Evolutionary conservation across 179 eudicot genomes (phyloP).

Genomic region (Silene noctiflora): DNA sequence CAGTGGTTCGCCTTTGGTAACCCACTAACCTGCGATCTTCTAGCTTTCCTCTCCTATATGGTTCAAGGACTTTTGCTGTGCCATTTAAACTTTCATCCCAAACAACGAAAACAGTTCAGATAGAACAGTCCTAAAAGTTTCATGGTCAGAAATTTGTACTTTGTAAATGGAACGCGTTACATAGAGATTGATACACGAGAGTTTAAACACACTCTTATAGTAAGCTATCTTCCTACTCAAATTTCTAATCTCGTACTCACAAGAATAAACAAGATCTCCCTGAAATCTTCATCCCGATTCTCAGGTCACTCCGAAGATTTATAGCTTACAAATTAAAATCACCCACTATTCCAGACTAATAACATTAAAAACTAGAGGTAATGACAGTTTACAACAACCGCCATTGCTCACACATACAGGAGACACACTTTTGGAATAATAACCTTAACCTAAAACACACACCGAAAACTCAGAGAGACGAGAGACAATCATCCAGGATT

Average conservation of each 20-base stretch:
- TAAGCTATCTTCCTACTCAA: neutral
- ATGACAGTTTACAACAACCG: neutral
- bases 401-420: neutral
- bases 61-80: no score
- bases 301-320: neutral
- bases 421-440: no score
- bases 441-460: no score
- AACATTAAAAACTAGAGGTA: neutral
- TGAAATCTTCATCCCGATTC: neutral
- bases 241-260: neutral
- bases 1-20: no score
- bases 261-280: neutral
- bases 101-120: no score
- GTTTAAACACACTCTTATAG: no score
- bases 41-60: no score
- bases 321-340: neutral
- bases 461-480: neutral
- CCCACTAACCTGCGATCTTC: no score
- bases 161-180: neutral
- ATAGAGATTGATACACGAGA: neutral
- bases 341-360: neutral
- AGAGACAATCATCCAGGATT: slow-evolving; percentile 8
- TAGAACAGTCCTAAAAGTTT: no score
- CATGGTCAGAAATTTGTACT: no score
- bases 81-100: no score